Evolutionary conservation across 1,139 yeast genomes (phyloP), one percentile per base, ranked within the genome.

Genomic region (Magnusiomyces tetraspermus): DNA sequence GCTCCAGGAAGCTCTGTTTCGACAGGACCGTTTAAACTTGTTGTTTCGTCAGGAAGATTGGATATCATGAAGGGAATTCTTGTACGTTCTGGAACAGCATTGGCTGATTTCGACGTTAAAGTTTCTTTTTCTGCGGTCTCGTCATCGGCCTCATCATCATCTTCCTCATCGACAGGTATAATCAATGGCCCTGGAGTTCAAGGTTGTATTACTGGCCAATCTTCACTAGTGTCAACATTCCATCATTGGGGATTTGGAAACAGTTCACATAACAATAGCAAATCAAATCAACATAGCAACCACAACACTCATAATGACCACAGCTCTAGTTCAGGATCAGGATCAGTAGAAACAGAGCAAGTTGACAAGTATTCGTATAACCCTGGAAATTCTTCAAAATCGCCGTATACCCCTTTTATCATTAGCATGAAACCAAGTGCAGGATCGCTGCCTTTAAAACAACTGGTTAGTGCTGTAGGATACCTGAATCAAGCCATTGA

Each of bases 31-130:
- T 62, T 63, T 49, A 65, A 66, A 46, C 61, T 68, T 40, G 71
- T 66, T 17, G 61, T 68, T 55, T 62, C 68, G 11, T 63, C 68
- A 3, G 58, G 62, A 44, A 58, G 67, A 37, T 56, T 64, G 15
- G 71, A 67, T 42, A 61, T 64, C 2, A 57, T 67, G 41, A 67
- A 67, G 48, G 70, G 70, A 22, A 59, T 63, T 23, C 61, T 67
- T 8, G 61, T 63, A 17, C 59, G 70, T 11, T 58, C 59, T 6
- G 68, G 69, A 1, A 51, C 61, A 2, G 55, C 53, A 11, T 53
- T 67, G 21, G 55, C 56, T 4, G 62, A 62, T 33, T 59, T 64
- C 3, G 70, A 67, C 40, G 50, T 67, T 53, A 48, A 52, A 3
- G 58, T 63, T 6, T 5, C 8, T 24, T 15, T 38, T 22, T 19